Evolutionary conservation across 75 land plant genomes (phyloP).

Genomic region (Gnetum montanum): DNA sequence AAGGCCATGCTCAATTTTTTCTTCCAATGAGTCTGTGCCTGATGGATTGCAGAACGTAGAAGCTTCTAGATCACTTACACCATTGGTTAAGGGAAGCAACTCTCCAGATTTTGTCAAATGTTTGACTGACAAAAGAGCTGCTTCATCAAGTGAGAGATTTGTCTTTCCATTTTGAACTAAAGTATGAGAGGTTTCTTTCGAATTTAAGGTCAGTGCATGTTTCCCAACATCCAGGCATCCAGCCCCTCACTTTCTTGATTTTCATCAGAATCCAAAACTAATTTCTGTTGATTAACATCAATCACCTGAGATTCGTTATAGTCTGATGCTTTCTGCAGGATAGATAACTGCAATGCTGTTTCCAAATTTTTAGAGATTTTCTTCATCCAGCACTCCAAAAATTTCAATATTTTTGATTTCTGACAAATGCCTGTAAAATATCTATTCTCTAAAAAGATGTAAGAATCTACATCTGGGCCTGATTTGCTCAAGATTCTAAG

Average conservation of each 20-base stretch:
- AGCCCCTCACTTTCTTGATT: too few species aligned
- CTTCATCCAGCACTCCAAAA: slow-evolving; percentile 68
- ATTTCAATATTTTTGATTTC: slow-evolving; percentile 45
- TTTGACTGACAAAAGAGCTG: neutral
- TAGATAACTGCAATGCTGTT: slow-evolving; percentile 2
- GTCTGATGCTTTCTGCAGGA: slow-evolving; percentile 9
- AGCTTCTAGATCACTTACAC: too few species aligned
- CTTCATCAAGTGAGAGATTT: too few species aligned
- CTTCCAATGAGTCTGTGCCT: slow-evolving; percentile 24
- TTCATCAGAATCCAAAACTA: too few species aligned
- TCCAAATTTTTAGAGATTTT: slow-evolving; percentile 19
- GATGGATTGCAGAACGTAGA: too few species aligned
- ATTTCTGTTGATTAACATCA: too few species aligned
- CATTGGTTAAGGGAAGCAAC: too few species aligned
- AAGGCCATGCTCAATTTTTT: slow-evolving; percentile 47
- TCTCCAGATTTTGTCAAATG: too few species aligned
- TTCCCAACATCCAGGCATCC: too few species aligned
- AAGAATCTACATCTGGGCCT: neutral
- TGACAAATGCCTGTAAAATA: slow-evolving; percentile 18
- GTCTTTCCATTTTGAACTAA: too few species aligned
- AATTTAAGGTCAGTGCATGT: too few species aligned
- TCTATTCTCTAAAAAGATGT: slow-evolving; percentile 21
- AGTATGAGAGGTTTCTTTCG: too few species aligned
- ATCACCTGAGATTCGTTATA: neutral
- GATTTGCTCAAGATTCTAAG: neutral